Percentiles rank a stretch among this genome's conserved stretches.
Conservation (phyloP, 2,329 filamentous ascomycete species). For the Aspergillus ruber region DNA sequence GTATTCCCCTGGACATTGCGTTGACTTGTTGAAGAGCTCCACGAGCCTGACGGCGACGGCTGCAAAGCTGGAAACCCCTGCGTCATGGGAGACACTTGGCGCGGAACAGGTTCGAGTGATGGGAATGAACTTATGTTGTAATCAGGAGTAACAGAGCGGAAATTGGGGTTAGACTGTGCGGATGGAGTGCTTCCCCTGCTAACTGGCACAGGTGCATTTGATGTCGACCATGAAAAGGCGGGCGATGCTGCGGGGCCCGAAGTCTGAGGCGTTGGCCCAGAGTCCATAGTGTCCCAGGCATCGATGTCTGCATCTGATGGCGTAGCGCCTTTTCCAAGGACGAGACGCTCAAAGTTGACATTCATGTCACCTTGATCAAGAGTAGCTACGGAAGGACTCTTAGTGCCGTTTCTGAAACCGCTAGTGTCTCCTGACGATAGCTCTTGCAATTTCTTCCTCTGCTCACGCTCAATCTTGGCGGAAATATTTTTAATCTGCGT, state of each 20-base stretch:
- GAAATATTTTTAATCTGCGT: constrained; percentile 75
- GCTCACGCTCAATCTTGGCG: constrained; percentile 76
- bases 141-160: constrained; percentile 49
- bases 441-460: constrained; percentile 81
- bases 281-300: constrained; percentile 27
- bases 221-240: constrained; percentile 40
- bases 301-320: constrained; percentile 27
- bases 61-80: constrained; percentile 23
- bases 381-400: constrained; percentile 25
- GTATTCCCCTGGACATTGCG: constrained; percentile 10
- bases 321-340: constrained; percentile 61
- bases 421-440: constrained; percentile 55
- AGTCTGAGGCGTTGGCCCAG: constrained; percentile 17
- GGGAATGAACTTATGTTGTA: constrained; percentile 43
- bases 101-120: constrained; percentile 37
- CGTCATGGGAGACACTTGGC: constrained; percentile 23
- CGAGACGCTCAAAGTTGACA: constrained; percentile 80
- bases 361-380: constrained; percentile 50
- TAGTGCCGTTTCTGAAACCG: constrained; percentile 31
- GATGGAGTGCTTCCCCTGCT: constrained; percentile 14
- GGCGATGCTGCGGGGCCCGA: constrained; percentile 20
- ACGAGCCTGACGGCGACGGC: constrained; percentile 21
- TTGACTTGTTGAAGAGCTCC: constrained; percentile 10
- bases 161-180: constrained; percentile 18
- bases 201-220: constrained; percentile 16